Conservation (phyloP, 1,284 basidiomycete species). For the Schizopora paradoxa region DNA sequence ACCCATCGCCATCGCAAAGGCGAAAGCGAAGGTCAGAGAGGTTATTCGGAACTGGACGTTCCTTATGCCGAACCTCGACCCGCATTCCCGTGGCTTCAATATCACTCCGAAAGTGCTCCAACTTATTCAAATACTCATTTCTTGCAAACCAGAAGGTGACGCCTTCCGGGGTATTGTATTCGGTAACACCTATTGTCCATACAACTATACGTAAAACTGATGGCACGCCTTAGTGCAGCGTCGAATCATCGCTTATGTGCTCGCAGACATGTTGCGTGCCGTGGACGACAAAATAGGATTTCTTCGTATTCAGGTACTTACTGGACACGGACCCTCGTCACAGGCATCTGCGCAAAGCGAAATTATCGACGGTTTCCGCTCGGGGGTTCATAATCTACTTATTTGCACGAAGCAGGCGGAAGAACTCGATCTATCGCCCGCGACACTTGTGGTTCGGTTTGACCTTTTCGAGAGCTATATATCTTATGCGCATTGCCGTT, state of each 20-base stretch:
- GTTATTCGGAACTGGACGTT: constrained; percentile 53
- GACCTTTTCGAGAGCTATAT: constrained; percentile 57
- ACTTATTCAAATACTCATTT: constrained; percentile 50
- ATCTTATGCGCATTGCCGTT: constrained; percentile 48
- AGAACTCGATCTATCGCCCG: constrained; percentile 51
- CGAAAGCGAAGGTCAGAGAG: constrained; percentile 31
- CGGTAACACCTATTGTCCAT: constrained; percentile 35
- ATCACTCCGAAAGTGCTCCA: constrained; percentile 58
- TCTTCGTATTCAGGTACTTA: constrained; percentile 34
- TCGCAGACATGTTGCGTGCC: constrained; percentile 42
- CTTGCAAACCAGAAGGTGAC: constrained; percentile 45
- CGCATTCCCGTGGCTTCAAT: constrained; percentile 51
- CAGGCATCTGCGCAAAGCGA: constrained; percentile 35
- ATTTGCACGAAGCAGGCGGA: constrained; percentile 52
- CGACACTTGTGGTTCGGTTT: constrained; percentile 55
- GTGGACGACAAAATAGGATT: constrained; percentile 38
- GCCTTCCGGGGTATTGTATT: constrained; percentile 60
- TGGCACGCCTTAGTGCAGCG: constrained; percentile 36
- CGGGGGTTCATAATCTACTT: constrained; percentile 56
- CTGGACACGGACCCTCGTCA: constrained; percentile 26
- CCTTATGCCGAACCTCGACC: constrained; percentile 52
- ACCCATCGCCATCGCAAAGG: constrained; percentile 21
- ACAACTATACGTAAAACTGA: constrained; percentile 6
- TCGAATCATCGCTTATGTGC: constrained; percentile 37
- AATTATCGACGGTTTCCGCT: constrained; percentile 41